phyloP scores from a whole-genome alignment of 768 basidiomycete species.

The Lactarius deliciosus region DNA sequence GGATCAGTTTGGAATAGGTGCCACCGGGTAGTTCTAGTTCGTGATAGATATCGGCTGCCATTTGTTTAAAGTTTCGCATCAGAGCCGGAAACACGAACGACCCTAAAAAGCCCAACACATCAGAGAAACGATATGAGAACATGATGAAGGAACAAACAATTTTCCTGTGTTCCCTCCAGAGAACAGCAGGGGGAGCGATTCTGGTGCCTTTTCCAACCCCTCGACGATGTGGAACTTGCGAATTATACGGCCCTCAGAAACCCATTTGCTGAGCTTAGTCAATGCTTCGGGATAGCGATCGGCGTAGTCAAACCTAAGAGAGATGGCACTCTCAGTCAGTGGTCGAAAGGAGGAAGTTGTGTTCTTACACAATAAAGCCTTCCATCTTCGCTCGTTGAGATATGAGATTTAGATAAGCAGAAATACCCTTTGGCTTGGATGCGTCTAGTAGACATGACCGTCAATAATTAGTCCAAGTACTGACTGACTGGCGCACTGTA shows the following conservation, averaged over 20 bases:
- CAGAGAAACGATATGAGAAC: neutral
- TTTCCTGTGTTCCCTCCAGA: conserved; percentile 79
- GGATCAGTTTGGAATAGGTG: no score
- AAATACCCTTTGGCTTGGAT: conserved; percentile 60
- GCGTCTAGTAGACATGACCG: conserved; percentile 43
- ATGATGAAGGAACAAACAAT: conserved; percentile 42
- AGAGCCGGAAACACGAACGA: conserved; percentile 52
- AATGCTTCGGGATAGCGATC: conserved; percentile 57
- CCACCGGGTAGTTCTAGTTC: no score
- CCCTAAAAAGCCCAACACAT: conserved; percentile 38
- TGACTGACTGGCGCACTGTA: conserved; percentile 55
- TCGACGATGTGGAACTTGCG: conserved; percentile 78
- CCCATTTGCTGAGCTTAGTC: conserved; percentile 53
- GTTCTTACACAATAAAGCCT: conserved; percentile 76
- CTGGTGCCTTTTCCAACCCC: conserved; percentile 71
- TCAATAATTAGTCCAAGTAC: neutral
- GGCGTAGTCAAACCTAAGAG: conserved; percentile 69
- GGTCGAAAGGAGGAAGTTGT: neutral
- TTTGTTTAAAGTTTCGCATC: conserved; percentile 15
- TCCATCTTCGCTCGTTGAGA: conserved; percentile 73
- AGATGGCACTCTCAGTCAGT: neutral
- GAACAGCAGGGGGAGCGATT: conserved; percentile 71
- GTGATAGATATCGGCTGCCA: neutral
- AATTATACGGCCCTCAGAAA: conserved; percentile 73
- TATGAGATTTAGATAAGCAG: conserved; percentile 69